These are phyloP conservation scores for Geotrichum ghanense DNA, from an alignment of 805 yeast species.

Conservation along the genomic window DNA sequence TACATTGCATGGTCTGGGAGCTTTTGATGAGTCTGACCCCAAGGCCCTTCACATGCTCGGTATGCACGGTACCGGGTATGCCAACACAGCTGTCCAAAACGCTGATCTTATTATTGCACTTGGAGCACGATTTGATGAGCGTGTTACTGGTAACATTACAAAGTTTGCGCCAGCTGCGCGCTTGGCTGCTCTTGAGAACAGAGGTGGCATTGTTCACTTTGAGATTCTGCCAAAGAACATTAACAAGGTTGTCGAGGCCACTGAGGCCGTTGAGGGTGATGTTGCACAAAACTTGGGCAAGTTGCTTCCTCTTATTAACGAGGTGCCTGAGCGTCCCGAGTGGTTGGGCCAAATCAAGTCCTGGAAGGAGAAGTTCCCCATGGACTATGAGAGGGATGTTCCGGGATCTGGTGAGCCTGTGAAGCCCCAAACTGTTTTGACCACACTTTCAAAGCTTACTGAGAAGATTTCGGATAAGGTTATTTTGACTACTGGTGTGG, in stretches of 20 bases:
- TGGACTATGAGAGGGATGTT: constrained; percentile 68
- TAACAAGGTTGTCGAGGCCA: constrained; percentile 89
- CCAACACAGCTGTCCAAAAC: constrained; percentile 85
- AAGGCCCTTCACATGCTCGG: constrained; percentile 94
- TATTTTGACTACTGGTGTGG: constrained; percentile 94
- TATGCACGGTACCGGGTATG: constrained; percentile 96
- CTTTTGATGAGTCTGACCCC: constrained; percentile 83
- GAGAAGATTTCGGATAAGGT: constrained; percentile 55
- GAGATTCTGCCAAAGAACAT: constrained; percentile 95
- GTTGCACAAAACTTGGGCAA: constrained; percentile 65
- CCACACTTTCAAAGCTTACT: constrained; percentile 66
- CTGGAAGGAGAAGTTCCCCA: constrained; percentile 86
- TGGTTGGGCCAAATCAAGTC: constrained; percentile 68
- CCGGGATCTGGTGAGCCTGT: constrained; percentile 29
- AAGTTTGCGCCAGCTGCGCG: constrained; percentile 93
- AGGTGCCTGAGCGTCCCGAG: constrained; percentile 53
- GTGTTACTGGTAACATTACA: constrained; percentile 80
- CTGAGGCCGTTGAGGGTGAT: constrained; percentile 95
- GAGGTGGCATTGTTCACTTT: constrained; percentile 95
- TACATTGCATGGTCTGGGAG: constrained; percentile 86
- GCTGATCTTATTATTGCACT: constrained; percentile 90
- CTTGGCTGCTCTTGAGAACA: constrained; percentile 72
- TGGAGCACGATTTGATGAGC: constrained; percentile 97
- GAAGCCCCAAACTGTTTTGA: constrained; percentile 87
- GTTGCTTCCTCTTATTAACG: constrained; percentile 58